These are phyloP conservation scores for Hypoxylon rickii DNA, from an alignment of 495 filamentous ascomycete species.

Conservation along the genomic window DNA sequence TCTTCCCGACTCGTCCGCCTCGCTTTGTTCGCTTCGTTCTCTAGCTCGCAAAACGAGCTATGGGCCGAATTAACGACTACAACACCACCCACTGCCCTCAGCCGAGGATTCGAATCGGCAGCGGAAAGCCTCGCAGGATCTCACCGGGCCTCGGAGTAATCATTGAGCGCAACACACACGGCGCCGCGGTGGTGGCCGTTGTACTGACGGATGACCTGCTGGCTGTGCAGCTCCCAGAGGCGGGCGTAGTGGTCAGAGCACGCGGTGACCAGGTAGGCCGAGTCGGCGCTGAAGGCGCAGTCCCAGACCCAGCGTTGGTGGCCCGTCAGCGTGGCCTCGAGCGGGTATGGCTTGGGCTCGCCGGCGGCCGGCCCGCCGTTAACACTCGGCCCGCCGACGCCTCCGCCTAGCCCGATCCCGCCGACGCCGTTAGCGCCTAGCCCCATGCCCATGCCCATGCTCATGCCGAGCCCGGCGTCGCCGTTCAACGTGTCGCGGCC, in stretches of 20 bases:
- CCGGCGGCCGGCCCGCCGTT: slow-evolving; percentile 14
- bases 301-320: slow-evolving; percentile 99
- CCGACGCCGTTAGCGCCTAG: neutral
- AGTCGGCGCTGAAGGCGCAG: slow-evolving; percentile 96
- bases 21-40: too few species aligned
- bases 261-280: slow-evolving; percentile 95
- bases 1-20: too few species aligned
- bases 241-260: slow-evolving; percentile 96
- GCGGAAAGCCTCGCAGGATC: too few species aligned
- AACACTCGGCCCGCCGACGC: neutral
- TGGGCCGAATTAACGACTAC: too few species aligned
- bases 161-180: slow-evolving; percentile 95
- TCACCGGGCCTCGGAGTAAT: slow-evolving; percentile 81
- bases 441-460: neutral
- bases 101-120: too few species aligned
- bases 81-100: too few species aligned
- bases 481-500: slow-evolving; percentile 13
- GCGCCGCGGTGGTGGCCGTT: slow-evolving; percentile 96
- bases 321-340: slow-evolving; percentile 88
- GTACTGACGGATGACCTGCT: slow-evolving; percentile 94
- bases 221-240: slow-evolving; percentile 87
- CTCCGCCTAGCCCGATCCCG: neutral
- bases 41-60: too few species aligned
- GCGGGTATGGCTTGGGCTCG: slow-evolving; percentile 63
- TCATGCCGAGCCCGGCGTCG: neutral